Percentiles rank a stretch among this genome's conserved stretches.
Evolutionary conservation across 129 eudicot species (phyloP).

Genomic region (carrot (Daucus carota)): DNA sequence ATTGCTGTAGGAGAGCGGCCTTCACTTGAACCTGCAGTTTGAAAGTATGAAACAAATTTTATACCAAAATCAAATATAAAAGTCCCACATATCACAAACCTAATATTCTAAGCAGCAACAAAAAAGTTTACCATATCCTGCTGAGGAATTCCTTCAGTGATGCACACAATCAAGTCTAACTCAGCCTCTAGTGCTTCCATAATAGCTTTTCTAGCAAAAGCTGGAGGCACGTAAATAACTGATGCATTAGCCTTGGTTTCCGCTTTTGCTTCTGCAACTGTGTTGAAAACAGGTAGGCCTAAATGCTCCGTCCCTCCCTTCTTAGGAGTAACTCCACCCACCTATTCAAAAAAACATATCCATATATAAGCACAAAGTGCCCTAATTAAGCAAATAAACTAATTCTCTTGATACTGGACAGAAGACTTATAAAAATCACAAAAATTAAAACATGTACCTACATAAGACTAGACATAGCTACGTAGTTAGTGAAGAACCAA

Average conservation of each 20-base stretch:
- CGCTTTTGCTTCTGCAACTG: conserved; percentile 96
- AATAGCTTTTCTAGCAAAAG: conserved; percentile 95
- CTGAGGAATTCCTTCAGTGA: conserved; percentile 99
- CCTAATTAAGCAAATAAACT: background rate
- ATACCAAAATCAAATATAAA: background rate
- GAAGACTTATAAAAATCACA: background rate
- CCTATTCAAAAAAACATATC: conserved; percentile 30
- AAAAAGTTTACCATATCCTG: conserved; percentile 83
- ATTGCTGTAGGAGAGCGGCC: conserved; percentile 83
- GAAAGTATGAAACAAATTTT: conserved; percentile 1
- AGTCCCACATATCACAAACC: background rate
- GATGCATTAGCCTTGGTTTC: conserved; percentile 99
- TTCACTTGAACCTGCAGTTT: conserved; percentile 74
- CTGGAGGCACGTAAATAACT: conserved; percentile 93
- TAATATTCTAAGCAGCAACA: background rate
- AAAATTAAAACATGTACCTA: background rate
- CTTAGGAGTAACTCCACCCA: conserved; percentile 96
- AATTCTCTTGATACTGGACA: background rate
- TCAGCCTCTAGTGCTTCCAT: conserved; percentile 98
- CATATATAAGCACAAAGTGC: background rate
- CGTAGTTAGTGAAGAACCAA: background rate
- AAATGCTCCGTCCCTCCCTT: conserved; percentile 98
- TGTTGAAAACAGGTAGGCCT: conserved; percentile 97
- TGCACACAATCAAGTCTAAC: conserved; percentile 82
- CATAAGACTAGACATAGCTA: background rate